These are phyloP conservation scores for Dothideomycetes sp. DNA, from an alignment of 2,329 filamentous ascomycete genomes.

Conservation along the genomic window DNA sequence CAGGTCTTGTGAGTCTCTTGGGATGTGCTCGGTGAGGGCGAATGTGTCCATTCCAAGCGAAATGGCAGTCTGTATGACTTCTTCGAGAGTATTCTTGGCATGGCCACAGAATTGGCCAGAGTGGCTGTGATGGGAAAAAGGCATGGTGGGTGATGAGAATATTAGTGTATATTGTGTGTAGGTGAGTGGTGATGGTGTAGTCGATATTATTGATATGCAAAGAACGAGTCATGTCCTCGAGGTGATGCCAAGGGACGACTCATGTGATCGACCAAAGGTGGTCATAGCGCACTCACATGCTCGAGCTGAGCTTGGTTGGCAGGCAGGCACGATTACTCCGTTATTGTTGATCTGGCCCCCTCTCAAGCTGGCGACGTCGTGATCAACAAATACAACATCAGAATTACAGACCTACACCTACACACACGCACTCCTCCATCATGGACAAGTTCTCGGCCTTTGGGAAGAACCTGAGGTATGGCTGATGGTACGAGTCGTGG, in stretches of 20 bases:
- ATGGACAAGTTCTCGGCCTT: slow-evolving; percentile 64
- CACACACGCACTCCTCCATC: slow-evolving; percentile 6
- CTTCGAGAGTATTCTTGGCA: slow-evolving; percentile 74
- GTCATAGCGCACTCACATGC: too few species aligned
- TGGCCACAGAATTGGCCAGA: slow-evolving; percentile 96
- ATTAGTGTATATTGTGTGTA: too few species aligned
- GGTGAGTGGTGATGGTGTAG: not conserved
- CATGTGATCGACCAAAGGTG: too few species aligned
- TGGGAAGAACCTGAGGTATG: slow-evolving; percentile 58
- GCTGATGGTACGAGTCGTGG: slow-evolving; percentile 13
- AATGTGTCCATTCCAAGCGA: slow-evolving; percentile 68
- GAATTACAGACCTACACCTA: not conserved
- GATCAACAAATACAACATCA: too few species aligned
- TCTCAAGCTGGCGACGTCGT: not conserved
- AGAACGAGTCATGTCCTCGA: too few species aligned
- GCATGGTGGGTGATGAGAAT: slow-evolving; percentile 47
- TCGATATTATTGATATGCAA: not conserved
- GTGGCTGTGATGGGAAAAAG: slow-evolving; percentile 95
- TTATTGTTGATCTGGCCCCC: too few species aligned
- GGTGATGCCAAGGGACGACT: too few species aligned
- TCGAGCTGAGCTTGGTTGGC: too few species aligned
- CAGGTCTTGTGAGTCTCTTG: slow-evolving; percentile 64
- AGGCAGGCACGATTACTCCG: too few species aligned
- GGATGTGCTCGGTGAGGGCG: slow-evolving; percentile 91
- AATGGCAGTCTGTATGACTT: slow-evolving; percentile 71